Evolutionary conservation across 352 stramenopile genomes (phyloP), one percentile per base, ranked within the genome.

Genomic region (Lagenidium giganteum): DNA sequence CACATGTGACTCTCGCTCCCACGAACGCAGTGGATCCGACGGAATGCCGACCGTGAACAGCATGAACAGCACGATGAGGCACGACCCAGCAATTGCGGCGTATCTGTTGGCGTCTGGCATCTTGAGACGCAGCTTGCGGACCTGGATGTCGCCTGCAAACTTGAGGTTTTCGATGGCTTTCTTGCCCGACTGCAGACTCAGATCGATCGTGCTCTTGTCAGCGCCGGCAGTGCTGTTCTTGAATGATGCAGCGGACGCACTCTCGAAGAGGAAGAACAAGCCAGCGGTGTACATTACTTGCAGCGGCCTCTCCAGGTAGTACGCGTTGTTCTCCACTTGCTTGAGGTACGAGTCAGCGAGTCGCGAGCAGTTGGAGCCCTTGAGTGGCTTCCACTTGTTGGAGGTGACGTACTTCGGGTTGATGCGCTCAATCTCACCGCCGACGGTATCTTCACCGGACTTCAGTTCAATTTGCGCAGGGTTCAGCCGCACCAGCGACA

Each of bases 231-330:
- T 49, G 25, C n/a, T n/a, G n/a, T 53, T 28, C 27, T 60, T 49
- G 29, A 59, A 30, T 16, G 45, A 14, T 21, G 30, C 75, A 12
- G 67, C 65, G 0, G 57, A 56, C 1, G 53, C 70, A 20, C 67
- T 40, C 34, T 73, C 54, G 20, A 79, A 72, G 16, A 83, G 21
- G 33, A 73, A 84, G 32, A 68, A 77, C 8, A 84, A 36, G 38
- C 57, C 63, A 5, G 68, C 62, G 11, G 63, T 79, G 52, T 79
- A 79, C 50, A 75, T 56, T 0, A 49, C 31, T 38, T 79, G 71
- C 5, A 73, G 37, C 3, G 67, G 60, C 12, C 62, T 43, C 8
- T 79, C 57, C 12, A 77, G 5, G 25, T 58, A 76, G 49, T 67
- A 79, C 30, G 70, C 39, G 37, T 84, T 84, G 4, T 23, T 23